Evolutionary conservation across 2,329 filamentous ascomycete genomes (phyloP).

Genomic region (Diplodia corticola): DNA sequence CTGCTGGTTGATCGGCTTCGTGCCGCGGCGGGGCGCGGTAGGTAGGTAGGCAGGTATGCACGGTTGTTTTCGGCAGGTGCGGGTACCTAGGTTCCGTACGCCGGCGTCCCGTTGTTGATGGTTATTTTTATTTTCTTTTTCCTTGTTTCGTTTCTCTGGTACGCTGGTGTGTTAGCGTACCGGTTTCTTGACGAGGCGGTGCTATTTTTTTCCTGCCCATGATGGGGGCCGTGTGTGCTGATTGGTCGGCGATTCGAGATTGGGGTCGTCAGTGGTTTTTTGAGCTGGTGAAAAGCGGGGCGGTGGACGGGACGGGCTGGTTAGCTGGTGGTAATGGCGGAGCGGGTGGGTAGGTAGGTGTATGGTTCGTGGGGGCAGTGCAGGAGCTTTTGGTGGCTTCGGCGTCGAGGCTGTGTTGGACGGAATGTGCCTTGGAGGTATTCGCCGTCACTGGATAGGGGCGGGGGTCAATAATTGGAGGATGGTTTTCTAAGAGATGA

Average conservation of each 20-base stretch:
- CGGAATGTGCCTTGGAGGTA: not conserved
- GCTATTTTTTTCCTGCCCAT: not conserved
- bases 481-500: not conserved
- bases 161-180: not conserved
- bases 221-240: not conserved
- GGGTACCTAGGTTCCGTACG: too few relatives aligned
- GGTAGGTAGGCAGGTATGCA: too few relatives aligned
- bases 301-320: not conserved
- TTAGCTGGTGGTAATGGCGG: not conserved
- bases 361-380: not conserved
- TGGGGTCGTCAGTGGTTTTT: not conserved
- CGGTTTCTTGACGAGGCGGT: not conserved
- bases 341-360: not conserved
- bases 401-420: not conserved
- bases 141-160: too few relatives aligned
- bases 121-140: too few relatives aligned
- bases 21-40: too few relatives aligned
- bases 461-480: not conserved
- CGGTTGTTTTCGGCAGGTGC: too few relatives aligned
- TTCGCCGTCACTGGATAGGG: not conserved
- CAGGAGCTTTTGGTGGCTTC: not conserved
- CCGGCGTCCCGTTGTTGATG: too few relatives aligned
- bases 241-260: not conserved
- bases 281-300: not conserved
- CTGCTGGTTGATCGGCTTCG: too few relatives aligned